phyloP scores from a whole-genome alignment of 1,284 basidiomycete species.

The Fomitiporia mediterranea region DNA sequence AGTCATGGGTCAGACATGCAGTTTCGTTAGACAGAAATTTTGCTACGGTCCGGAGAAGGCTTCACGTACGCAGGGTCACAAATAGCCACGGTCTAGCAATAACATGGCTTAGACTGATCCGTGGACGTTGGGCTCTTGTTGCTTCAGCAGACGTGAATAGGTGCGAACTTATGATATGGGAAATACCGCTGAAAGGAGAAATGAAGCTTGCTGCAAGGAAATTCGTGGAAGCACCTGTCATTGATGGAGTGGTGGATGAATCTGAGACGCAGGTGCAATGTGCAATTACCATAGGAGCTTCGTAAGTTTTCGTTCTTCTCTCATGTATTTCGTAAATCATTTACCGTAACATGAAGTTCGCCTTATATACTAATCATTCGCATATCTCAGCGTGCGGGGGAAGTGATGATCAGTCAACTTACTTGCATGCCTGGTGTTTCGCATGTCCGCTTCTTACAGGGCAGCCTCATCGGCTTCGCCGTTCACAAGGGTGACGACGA shows the following conservation, averaged over 20 bases:
- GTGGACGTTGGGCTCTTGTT: slow-evolving; percentile 4
- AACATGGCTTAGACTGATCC: slow-evolving; percentile 11
- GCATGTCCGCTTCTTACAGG: neutral
- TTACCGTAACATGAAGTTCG: neutral
- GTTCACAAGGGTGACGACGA: slow-evolving; percentile 10
- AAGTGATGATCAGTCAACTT: neutral
- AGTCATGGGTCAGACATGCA: slow-evolving; percentile 3
- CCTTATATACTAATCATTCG: neutral
- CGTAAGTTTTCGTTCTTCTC: neutral
- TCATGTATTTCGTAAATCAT: neutral
- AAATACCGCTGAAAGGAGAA: neutral
- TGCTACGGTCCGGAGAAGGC: neutral
- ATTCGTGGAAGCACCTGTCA: slow-evolving; percentile 4
- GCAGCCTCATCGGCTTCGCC: slow-evolving; percentile 7
- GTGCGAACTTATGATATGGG: neutral
- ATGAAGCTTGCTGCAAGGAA: neutral
- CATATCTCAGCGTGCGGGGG: neutral
- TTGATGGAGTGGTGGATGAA: slow-evolving; percentile 13
- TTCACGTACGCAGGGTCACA: neutral
- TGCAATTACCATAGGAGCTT: slow-evolving; percentile 7
- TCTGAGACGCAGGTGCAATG: neutral
- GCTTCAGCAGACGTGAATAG: slow-evolving; percentile 1
- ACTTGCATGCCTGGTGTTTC: neutral
- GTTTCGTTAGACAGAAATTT: neutral
- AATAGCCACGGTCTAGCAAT: neutral